Evolutionary conservation across 164 flowering plant genomes (phyloP), one percentile per base, ranked within the genome.

Genomic region (Euptelea pleiosperma): DNA sequence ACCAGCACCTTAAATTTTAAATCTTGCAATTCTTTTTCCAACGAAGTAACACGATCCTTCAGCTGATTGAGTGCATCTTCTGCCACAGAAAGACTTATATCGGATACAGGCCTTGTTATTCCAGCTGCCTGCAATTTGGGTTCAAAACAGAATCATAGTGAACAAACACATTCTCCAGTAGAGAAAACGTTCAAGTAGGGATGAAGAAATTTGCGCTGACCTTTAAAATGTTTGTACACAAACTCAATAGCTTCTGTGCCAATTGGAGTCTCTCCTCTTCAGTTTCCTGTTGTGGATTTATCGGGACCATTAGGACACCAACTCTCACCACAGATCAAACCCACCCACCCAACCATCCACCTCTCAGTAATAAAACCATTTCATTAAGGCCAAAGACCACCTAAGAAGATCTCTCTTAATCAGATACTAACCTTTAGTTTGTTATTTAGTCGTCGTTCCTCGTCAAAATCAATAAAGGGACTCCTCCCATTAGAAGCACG

Each of bases 171-270:
- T 21, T 37, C 25, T n/a, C n/a, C n/a, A n/a, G n/a, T n/a, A n/a
- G n/a, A n/a, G n/a, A n/a, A n/a, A n/a, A 19, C 22, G 15, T 12
- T 39, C 25, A 18, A 15, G 12, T 22, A 37, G 14, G 40, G 57
- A 43, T 7, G 11, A 14, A 21, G 40, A 48, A 14, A 11, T 40
- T 26, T 28, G 8, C 3, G 42, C 67, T 21, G n/a, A 87, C 98
- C 98, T 88, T 85, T 52, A 92, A 64, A 70, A 89, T 77, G 73
- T 76, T 79, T 55, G 91, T 92, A 66, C 88, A 87, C 60, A 89
- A 65, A 60, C 77, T 68, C 54, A 87, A 36, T 46, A 92, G 60
- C 66, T 76, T 82, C 66, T 84, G 87, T 16, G 95, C 96, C 49
- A 91, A 56, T 57, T 87, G 95, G 49, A 83, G 64, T 51, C 77